Conservation (phyloP, 352 stramenopile genomes). For the Saprolegnia diclina region DNA sequence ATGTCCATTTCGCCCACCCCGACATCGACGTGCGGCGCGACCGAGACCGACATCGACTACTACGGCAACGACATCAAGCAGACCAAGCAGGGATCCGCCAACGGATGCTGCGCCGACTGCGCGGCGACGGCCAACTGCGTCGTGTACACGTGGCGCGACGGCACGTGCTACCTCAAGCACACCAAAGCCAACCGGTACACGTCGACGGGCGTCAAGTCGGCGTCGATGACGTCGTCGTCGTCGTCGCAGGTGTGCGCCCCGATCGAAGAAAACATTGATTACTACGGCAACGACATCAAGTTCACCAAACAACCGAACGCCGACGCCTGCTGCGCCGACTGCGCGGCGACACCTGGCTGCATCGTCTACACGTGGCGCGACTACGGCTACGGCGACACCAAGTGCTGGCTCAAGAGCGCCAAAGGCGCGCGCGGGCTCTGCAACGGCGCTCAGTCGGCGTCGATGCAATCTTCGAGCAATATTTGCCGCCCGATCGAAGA, state of each 20-base stretch:
- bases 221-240: background rate
- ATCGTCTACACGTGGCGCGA: background rate
- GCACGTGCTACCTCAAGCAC: slow-evolving; percentile 25
- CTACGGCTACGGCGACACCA: background rate
- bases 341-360: background rate
- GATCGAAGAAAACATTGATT: slow-evolving; percentile 17
- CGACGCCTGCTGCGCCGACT: slow-evolving; percentile 1
- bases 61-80: slow-evolving; percentile 22
- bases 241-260: background rate
- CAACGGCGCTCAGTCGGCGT: background rate
- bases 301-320: background rate
- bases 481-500: background rate
- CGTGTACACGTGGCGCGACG: slow-evolving; percentile 10
- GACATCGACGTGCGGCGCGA: background rate
- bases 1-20: background rate
- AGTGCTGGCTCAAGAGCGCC: slow-evolving; percentile 9
- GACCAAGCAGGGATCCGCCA: background rate
- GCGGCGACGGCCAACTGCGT: background rate
- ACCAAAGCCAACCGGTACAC: slow-evolving; percentile 2
- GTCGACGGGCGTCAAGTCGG: background rate
- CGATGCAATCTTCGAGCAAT: background rate
- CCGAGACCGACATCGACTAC: slow-evolving; percentile 18
- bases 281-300: slow-evolving; percentile 17
- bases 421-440: background rate
- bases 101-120: slow-evolving; percentile 18